Base-by-base conservation (phyloP, 2,329 filamentous ascomycete genomes). In the Dactylellina sp. region DNA sequence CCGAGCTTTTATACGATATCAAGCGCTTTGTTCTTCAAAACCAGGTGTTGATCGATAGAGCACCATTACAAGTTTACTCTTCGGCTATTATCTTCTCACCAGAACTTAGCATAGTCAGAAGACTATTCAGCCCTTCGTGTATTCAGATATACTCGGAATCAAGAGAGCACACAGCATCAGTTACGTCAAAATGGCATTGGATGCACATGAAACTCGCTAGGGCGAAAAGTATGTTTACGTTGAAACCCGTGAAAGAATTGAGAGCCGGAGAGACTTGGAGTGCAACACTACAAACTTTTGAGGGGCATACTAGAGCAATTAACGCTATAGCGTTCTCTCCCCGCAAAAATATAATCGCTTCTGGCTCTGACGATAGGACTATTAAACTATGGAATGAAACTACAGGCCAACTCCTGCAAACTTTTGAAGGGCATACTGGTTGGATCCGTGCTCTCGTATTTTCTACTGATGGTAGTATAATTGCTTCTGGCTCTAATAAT, bases 361-460 rank as follows among this genome's bases (percentile, higher is more conserved):
- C 79, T 2, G 77, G 49, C 40, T 80, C 79, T 2, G 16, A 61
- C 20, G 78, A 80, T 55, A 46, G 53, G 0, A 79, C 77, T 1
- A 59, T 80, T n/a, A 65, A 59, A 37, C 44, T 80, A 5, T 80
- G 79, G 79, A 74, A 79, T 66, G 59, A 40, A 6, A 18, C 9
- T n/a, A 37, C 46, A 28, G 25, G 46, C 12, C n/a, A 2, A 16
- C 14, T 55, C 7, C 42, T 18, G 18, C 20, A 32, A 9, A 39
- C 24, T 7, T 24, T 63, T 4, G 28, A 39, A 20, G 52, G 28
- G 14, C 49, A 64, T 44, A 24, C 11, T 6, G n/a, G 7, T 25
- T 3, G 95, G 57, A 95, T 98, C 42, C 98, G 94, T 1, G 98
- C 95, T 1, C 94, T 99, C 55, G 95, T 95, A 76, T 97, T 98